Evolutionary conservation across 495 filamentous ascomycete genomes (phyloP).

Genomic region (Barbatosphaeria neglecta): DNA sequence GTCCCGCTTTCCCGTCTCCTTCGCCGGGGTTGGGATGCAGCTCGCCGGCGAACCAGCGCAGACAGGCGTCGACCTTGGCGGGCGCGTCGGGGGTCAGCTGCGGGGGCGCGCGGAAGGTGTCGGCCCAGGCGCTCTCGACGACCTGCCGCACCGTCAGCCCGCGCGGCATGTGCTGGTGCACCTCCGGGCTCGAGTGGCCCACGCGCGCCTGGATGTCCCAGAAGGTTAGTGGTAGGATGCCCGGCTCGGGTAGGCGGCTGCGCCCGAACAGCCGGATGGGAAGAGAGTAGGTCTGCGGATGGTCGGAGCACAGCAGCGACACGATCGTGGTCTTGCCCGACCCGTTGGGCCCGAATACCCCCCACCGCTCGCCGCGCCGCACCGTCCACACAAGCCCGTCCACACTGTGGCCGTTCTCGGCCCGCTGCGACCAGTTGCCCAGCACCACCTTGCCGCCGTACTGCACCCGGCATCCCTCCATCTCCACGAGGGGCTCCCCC

Average conservation of each 20-base stretch:
- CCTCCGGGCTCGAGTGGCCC: constrained; percentile 86
- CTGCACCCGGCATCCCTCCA: constrained; percentile 67
- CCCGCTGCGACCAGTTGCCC: constrained; percentile 60
- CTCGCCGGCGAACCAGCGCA: constrained; percentile 65
- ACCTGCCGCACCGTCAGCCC: constrained; percentile 61
- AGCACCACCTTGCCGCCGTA: constrained; percentile 71
- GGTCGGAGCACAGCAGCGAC: constrained; percentile 86
- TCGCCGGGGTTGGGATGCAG: constrained; percentile 40
- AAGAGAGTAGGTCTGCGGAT: constrained; percentile 84
- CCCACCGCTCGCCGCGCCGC: constrained; percentile 75
- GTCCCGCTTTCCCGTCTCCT: not conserved
- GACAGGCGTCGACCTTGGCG: constrained; percentile 47
- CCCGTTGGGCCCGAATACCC: constrained; percentile 81
- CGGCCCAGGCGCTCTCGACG: constrained; percentile 76
- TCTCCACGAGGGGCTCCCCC: constrained; percentile 65
- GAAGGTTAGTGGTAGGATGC: constrained; percentile 64
- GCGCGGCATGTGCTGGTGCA: constrained; percentile 84
- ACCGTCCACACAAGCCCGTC: constrained; percentile 74
- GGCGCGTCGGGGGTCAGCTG: constrained; percentile 42
- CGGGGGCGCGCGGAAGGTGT: constrained; percentile 68
- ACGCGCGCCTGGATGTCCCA: constrained; percentile 86
- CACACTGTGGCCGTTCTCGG: constrained; percentile 29
- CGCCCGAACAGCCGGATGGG: constrained; percentile 79
- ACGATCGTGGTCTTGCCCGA: constrained; percentile 88
- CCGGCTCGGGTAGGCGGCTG: constrained; percentile 59